Percentiles rank a stretch among this genome's conserved stretches.
phyloP scores from a whole-genome alignment of 495 filamentous ascomycete genomes.

The Alectoria sarmentosa region DNA sequence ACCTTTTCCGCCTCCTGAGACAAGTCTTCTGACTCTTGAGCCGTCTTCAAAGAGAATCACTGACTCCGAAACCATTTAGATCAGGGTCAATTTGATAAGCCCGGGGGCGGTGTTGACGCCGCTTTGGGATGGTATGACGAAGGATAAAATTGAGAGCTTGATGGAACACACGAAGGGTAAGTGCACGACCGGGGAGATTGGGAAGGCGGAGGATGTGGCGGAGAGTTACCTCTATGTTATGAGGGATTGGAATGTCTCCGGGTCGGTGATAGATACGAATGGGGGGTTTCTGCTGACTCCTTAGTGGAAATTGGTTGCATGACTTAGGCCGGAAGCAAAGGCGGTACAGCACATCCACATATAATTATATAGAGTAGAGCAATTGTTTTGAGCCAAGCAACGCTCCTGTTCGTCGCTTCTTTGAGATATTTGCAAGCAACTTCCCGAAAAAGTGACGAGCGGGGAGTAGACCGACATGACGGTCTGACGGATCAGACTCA shows the following conservation, averaged over 20 bases:
- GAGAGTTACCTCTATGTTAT: conserved; percentile 60
- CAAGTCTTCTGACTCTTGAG: no score
- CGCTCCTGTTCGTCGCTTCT: background rate
- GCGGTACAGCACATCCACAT: no score
- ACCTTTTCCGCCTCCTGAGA: no score
- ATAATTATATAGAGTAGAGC: background rate
- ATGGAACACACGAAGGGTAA: conserved; percentile 27
- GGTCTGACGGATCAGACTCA: background rate
- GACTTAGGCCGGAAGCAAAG: no score
- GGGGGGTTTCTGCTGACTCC: conserved; percentile 32
- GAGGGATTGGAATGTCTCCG: conserved; percentile 51
- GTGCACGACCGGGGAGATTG: conserved; percentile 41
- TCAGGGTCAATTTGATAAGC: conserved; percentile 54
- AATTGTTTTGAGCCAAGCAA: background rate
- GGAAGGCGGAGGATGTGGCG: conserved; percentile 48
- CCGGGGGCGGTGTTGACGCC: conserved; percentile 51
- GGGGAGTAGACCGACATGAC: background rate
- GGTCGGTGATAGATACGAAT: conserved; percentile 36
- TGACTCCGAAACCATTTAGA: no score
- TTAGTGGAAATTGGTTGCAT: no score
- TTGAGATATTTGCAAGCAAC: background rate
- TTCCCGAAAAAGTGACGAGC: background rate
- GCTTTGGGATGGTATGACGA: conserved; percentile 34
- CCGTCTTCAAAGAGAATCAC: no score
- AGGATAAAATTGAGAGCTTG: conserved; percentile 28